Evolutionary conservation across 1,284 basidiomycete genomes (phyloP).

Genomic region (Papiliotrema terrestris): DNA sequence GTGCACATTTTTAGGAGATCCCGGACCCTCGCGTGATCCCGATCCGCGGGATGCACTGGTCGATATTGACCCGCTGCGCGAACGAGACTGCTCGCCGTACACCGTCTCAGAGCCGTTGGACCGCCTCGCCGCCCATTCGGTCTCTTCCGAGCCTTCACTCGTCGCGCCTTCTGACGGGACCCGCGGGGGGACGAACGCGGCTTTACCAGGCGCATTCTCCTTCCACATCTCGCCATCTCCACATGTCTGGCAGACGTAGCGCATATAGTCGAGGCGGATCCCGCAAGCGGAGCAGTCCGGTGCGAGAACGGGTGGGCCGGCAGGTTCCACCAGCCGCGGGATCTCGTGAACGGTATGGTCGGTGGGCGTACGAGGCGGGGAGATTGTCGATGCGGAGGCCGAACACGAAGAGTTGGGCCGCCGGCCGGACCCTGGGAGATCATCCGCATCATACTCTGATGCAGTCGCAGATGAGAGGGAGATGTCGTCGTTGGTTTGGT

Average conservation of each 20-base stretch:
- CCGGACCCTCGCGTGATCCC: background rate
- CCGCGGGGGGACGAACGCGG: conserved; percentile 17
- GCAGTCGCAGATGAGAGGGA: conserved; percentile 26
- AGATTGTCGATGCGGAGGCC: conserved; percentile 14
- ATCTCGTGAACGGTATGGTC: conserved; percentile 37
- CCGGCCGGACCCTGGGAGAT: background rate
- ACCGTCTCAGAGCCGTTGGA: conserved; percentile 21
- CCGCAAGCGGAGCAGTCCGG: conserved; percentile 80
- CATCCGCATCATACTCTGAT: conserved; percentile 12
- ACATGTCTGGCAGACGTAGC: conserved; percentile 81
- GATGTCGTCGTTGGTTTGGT: conserved; percentile 34
- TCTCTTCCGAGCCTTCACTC: conserved; percentile 23
- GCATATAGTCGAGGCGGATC: conserved; percentile 65
- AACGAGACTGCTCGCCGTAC: conserved; percentile 8
- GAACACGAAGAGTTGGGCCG: conserved; percentile 14
- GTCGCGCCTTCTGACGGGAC: conserved; percentile 9
- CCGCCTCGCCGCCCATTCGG: conserved; percentile 14
- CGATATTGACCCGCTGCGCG: conserved; percentile 13
- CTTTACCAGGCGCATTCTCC: conserved; percentile 29
- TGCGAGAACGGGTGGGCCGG: conserved; percentile 59
- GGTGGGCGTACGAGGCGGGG: conserved; percentile 17
- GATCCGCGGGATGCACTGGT: conserved; percentile 4
- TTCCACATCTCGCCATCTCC: conserved; percentile 59
- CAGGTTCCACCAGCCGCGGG: conserved; percentile 53
- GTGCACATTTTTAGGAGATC: background rate